phyloP scores from a whole-genome alignment of 148 eudicot species.

The Selenicereus undatus region DNA sequence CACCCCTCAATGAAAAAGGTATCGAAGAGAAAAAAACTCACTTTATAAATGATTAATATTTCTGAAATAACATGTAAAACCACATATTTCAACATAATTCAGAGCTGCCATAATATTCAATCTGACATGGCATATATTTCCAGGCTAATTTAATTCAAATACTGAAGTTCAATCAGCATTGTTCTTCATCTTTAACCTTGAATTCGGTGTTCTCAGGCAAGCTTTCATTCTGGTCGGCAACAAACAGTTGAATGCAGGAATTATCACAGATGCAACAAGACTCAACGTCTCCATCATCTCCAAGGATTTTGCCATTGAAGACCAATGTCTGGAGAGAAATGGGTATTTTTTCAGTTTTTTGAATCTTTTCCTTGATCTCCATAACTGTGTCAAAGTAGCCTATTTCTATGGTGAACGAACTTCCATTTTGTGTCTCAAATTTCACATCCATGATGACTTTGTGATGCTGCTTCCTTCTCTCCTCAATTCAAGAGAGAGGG shows the following conservation, averaged over 20 bases:
- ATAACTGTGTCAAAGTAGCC: conserved; percentile 45
- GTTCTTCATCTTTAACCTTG: neutral
- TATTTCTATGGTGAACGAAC: conserved; percentile 38
- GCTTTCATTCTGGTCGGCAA: neutral
- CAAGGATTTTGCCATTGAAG: neutral
- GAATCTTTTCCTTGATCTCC: conserved; percentile 51
- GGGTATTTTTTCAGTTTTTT: conserved; percentile 41
- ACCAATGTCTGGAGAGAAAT: neutral
- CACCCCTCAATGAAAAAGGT: no score
- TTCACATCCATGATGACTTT: conserved; percentile 10
- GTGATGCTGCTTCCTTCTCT: neutral
- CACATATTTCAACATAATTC: neutral
- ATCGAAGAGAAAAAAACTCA: no score
- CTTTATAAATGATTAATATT: no score
- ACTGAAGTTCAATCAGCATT: neutral
- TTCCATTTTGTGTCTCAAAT: conserved; percentile 36
- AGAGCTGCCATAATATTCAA: neutral
- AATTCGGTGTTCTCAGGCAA: neutral
- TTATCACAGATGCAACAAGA: neutral
- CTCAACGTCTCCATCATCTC: neutral
- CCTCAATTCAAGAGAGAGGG: neutral
- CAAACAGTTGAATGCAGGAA: neutral
- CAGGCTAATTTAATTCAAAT: neutral
- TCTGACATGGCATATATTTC: neutral
- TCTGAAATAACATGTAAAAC: no score